These are phyloP conservation scores for Coemansia sp. DNA, from an alignment of 192 early-diverging fungal species.

Conservation along the genomic window DNA sequence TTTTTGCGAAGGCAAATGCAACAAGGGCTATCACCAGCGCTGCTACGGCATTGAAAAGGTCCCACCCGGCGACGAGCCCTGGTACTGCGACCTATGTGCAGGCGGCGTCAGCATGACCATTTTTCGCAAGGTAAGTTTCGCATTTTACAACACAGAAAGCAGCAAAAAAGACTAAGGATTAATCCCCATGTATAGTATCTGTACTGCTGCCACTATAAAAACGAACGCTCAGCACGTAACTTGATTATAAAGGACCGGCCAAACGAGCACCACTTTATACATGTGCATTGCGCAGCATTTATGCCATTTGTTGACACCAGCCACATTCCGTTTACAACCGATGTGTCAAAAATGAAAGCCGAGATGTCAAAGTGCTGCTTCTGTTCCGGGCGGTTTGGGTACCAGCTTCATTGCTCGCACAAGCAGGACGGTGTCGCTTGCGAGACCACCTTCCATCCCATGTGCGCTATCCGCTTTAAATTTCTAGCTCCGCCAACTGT, in stretches of 20 bases:
- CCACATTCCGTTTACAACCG: slow-evolving; percentile 37
- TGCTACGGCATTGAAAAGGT: slow-evolving; percentile 43
- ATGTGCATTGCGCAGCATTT: slow-evolving; percentile 50
- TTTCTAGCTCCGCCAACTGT: slow-evolving; percentile 20
- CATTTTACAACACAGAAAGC: slow-evolving; percentile 3
- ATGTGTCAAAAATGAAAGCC: slow-evolving; percentile 21
- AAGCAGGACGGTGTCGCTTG: slow-evolving; percentile 10
- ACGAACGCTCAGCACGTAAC: slow-evolving; percentile 32
- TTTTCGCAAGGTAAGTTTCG: slow-evolving; percentile 25
- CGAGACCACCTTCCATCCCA: slow-evolving; percentile 35
- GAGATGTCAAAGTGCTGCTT: slow-evolving; percentile 19
- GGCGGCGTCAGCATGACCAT: slow-evolving; percentile 3
- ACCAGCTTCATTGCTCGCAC: slow-evolving; percentile 35
- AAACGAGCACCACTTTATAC: slow-evolving; percentile 29
- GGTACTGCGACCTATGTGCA: slow-evolving; percentile 47
- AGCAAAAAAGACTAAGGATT: too few species aligned
- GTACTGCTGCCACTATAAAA: slow-evolving; percentile 51
- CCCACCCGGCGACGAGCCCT: slow-evolving; percentile 49
- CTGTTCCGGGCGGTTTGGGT: slow-evolving; percentile 33
- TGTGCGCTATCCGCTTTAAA: slow-evolving; percentile 44
- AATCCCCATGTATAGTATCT: slow-evolving; percentile 27
- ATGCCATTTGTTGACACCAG: slow-evolving; percentile 34
- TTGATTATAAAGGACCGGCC: slow-evolving; percentile 20
- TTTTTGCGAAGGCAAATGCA: slow-evolving; percentile 49
- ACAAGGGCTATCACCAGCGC: slow-evolving; percentile 29